A percentile compares a stretch with the other conserved stretches of the same genome.
phyloP scores from a whole-genome alignment of 2,329 filamentous ascomycete species.

The Rutstroemia sp. region DNA sequence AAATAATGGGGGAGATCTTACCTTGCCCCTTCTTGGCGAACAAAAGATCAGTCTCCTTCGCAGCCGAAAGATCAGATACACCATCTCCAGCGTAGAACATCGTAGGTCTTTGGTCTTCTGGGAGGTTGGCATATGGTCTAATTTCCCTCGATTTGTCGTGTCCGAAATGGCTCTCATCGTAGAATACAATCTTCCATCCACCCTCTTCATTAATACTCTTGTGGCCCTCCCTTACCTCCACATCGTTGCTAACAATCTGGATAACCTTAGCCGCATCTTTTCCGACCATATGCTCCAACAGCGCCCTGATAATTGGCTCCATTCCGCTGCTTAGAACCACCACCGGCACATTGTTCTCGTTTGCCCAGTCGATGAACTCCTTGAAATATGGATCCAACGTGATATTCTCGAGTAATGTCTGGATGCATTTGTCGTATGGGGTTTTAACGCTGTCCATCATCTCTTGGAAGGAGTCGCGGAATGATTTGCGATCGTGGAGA shows the following conservation, averaged over 20 bases:
- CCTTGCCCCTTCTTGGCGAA: constrained; percentile 90
- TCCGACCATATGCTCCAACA: constrained; percentile 77
- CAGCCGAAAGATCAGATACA: constrained; percentile 85
- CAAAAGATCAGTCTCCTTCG: constrained; percentile 83
- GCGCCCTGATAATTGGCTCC: constrained; percentile 79
- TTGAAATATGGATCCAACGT: constrained; percentile 82
- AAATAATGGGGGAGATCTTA: constrained; percentile 33
- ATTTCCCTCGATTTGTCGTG: constrained; percentile 95
- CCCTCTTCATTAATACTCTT: constrained; percentile 70
- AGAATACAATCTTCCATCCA: constrained; percentile 84
- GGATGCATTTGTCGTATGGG: constrained; percentile 76
- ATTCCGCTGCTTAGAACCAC: constrained; percentile 91
- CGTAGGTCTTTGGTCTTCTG: constrained; percentile 60
- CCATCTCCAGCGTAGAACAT: constrained; percentile 96
- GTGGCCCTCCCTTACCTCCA: constrained; percentile 50
- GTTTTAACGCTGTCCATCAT: constrained; percentile 85
- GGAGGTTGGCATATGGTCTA: constrained; percentile 72
- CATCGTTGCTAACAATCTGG: constrained; percentile 86
- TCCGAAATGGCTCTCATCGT: constrained; percentile 82
- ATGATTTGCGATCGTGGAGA: constrained; percentile 61
- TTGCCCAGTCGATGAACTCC: constrained; percentile 79
- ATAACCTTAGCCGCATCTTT: constrained; percentile 63
- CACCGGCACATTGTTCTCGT: constrained; percentile 77
- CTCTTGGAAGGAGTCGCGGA: constrained; percentile 79
- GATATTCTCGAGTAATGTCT: constrained; percentile 73